A percentile compares a stretch with the other conserved stretches of the same genome.
These are phyloP conservation scores for Fusarium begoniae DNA, from an alignment of 2,329 filamentous ascomycete species.

Conservation along the genomic window DNA sequence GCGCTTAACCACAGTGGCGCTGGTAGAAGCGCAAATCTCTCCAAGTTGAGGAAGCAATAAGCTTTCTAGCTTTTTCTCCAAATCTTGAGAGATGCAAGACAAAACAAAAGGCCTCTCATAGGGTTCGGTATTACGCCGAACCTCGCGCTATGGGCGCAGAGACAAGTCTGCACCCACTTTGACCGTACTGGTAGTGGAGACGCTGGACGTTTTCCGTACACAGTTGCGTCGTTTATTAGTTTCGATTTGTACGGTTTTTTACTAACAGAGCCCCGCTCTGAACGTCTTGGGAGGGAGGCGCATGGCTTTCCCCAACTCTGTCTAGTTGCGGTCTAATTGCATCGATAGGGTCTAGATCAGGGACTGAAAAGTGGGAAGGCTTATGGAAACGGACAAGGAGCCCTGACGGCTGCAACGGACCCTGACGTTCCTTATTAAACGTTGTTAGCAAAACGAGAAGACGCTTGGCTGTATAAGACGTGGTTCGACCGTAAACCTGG, in stretches of 20 bases:
- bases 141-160: neutral
- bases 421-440: conserved; percentile 27
- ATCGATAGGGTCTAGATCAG: conserved; percentile 29
- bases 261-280: conserved; percentile 14
- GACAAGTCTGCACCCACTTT: neutral
- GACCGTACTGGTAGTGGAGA: neutral
- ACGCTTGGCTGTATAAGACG: conserved; percentile 27
- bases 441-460: conserved; percentile 4
- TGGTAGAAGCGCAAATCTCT: neutral
- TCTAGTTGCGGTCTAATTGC: conserved; percentile 12
- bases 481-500: neutral
- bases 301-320: conserved; percentile 9
- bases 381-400: conserved; percentile 19
- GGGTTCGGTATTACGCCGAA: conserved; percentile 16
- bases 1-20: neutral
- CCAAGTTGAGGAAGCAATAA: conserved; percentile 4
- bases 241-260: conserved; percentile 35
- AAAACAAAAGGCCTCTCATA: conserved; percentile 1
- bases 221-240: neutral
- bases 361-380: conserved; percentile 24
- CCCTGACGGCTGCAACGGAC: conserved; percentile 23
- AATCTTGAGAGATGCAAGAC: conserved; percentile 1
- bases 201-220: neutral
- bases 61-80: conserved; percentile 5
- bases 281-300: conserved; percentile 18